phyloP scores from a whole-genome alignment of 176 grass and related monocot species.

The Aechmea fasciata region DNA sequence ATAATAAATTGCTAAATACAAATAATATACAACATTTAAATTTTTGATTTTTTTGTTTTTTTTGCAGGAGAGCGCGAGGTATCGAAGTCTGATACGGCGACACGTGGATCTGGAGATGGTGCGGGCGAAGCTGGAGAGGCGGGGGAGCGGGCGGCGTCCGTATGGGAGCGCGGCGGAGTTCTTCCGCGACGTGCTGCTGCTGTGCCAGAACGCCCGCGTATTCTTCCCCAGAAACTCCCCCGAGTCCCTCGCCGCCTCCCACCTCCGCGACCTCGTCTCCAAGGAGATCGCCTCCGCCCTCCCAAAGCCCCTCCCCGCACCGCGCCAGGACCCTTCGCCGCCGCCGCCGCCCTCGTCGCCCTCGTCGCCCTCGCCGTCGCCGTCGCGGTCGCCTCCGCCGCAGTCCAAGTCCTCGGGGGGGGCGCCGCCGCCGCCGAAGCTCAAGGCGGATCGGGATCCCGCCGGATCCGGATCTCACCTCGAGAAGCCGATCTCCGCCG shows the following conservation, averaged over 20 bases:
- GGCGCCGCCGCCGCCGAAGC: constrained; percentile 21
- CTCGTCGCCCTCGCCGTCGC: not conserved
- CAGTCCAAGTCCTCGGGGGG: constrained; percentile 1
- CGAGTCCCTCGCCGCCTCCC: constrained; percentile 41
- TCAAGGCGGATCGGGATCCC: constrained; percentile 40
- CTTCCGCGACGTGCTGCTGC: constrained; percentile 74
- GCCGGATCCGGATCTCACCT: constrained; percentile 39
- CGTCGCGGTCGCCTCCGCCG: constrained; percentile 1
- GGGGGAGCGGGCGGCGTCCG: not conserved
- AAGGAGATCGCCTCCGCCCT: constrained; percentile 26
- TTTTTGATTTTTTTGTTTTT: no score
- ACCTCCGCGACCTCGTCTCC: constrained; percentile 33
- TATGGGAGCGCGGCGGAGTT: constrained; percentile 48
- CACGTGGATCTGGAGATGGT: constrained; percentile 76
- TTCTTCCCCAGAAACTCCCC: constrained; percentile 58
- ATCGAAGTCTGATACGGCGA: constrained; percentile 44
- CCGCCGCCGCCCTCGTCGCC: not conserved
- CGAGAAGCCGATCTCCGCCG: constrained; percentile 28
- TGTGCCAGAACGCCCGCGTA: constrained; percentile 60
- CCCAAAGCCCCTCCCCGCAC: constrained; percentile 2
- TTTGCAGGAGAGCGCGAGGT: constrained; percentile 38
- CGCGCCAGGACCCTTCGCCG: not conserved
- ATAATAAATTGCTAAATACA: not conserved
- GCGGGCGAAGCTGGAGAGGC: constrained; percentile 29
- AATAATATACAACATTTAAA: no score